Base-by-base conservation (phyloP, 2,329 filamentous ascomycete species). In the Fonsecaea monophora region DNA sequence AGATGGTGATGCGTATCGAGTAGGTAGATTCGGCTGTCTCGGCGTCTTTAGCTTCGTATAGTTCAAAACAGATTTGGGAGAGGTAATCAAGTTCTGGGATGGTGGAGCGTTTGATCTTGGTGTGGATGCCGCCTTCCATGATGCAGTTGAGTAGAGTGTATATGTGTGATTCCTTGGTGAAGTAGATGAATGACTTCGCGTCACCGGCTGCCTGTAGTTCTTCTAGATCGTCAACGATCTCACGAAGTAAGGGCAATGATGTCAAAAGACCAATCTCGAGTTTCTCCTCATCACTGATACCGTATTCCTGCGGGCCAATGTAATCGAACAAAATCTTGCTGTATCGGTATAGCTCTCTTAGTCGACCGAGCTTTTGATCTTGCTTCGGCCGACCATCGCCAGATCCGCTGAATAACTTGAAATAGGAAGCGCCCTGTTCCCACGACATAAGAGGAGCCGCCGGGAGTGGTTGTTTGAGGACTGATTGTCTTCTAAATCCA, bases 61-160 rank as follows among this genome's bases (percentile, higher is more conserved):
- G 85, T 81, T 99, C 95, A 73, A 99, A 99, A 78, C 92, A 96
- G 76, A 99, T 98, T 77, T 98, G 95, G 7, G 92, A 96, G 34
- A 99, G 87, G 77, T 99, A 99, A 78, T 99, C 95, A 38, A 99
- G 88, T 80, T 99, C 95, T 0, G 95, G 95, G 70, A 99, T 99
- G 48, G 92, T 93, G 74, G 92, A 94, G 42, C 96, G 90, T 73
- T 92, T 91, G 75, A 99, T 98, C 82, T 99, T 99, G 30, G 94
- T 97, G 76, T 96, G 91, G 71, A 99, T 92, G 35, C 95, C 96
- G 68, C 96, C 95, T 78, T 99, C 95, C 32, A 99, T 86, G 73
- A 99, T 98, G 78, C 94, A 98, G 78, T 99, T 99, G 66, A 99
- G 87, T 4, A 99, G 86, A 4, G 95, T 99, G 81, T 99, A 99